phyloP scores from a whole-genome alignment of 2,329 filamentous ascomycete genomes.

The Corinectria fuckeliana region DNA sequence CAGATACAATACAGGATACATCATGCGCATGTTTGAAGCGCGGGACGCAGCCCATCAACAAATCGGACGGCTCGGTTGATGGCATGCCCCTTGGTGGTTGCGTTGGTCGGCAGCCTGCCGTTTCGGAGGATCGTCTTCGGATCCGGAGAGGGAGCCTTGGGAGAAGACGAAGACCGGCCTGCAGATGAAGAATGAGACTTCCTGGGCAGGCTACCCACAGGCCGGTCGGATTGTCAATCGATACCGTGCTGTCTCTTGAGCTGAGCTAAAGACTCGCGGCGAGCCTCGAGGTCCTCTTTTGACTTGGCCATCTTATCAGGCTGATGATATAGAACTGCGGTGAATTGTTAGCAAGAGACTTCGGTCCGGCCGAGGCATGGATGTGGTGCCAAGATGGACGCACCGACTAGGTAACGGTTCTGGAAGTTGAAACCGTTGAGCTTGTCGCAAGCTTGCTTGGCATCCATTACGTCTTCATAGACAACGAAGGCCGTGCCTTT shows the following conservation, averaged over 20 bases:
- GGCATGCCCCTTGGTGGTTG: constrained; percentile 45
- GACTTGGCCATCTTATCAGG: constrained; percentile 76
- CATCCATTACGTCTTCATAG: constrained; percentile 99
- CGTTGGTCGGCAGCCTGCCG: constrained; percentile 46
- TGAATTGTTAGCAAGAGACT: constrained; percentile 20
- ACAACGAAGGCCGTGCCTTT: constrained; percentile 99
- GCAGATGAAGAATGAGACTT: constrained; percentile 57
- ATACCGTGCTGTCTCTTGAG: constrained; percentile 98
- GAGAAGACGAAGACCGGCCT: constrained; percentile 65
- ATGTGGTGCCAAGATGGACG: constrained; percentile 46
- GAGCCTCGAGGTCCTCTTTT: constrained; percentile 91
- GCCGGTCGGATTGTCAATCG: constrained; percentile 88
- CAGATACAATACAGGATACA: constrained; percentile 32
- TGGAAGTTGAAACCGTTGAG: constrained; percentile 99
- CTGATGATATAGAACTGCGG: constrained; percentile 66
- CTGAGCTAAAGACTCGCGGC: constrained; percentile 96
- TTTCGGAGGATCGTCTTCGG: constrained; percentile 54
- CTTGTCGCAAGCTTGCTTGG: constrained; percentile 98
- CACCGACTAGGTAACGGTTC: constrained; percentile 97
- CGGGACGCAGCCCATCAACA: constrained; percentile 47
- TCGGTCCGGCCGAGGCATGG: constrained; percentile 1
- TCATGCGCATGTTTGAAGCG: constrained; percentile 49
- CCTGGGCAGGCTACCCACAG: constrained; percentile 59
- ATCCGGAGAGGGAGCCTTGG: constrained; percentile 48
- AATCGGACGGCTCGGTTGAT: constrained; percentile 51